Evolutionary conservation across 495 filamentous ascomycete species (phyloP), one percentile per base, ranked within the genome.

Genomic region (Saxophila tyrrhenica): DNA sequence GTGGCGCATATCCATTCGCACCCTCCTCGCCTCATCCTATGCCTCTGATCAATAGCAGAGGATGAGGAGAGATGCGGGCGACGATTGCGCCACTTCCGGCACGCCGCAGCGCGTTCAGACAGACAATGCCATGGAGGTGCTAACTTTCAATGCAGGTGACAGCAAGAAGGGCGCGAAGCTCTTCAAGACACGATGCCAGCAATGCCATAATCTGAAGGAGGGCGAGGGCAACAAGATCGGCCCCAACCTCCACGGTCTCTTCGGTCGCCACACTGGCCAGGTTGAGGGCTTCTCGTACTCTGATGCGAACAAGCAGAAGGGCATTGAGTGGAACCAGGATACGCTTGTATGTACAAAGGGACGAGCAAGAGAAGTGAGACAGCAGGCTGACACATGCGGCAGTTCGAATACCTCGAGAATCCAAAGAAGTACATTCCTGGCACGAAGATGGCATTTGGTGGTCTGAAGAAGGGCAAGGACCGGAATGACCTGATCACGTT

Each of bases 391-490:
- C 45, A 17, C 9, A 3, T 42, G 29, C 13, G n/a, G 29, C 62
- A 87, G 86, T 91, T 88, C 69, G 74, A 81, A 57, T 91, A 91
- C 78, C 83, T 91, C 65, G 86, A 91, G 75, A 91, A 91, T 78
- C 86, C 86, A 62, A 91, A 91, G 78, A 91, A 91, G 73, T 91
- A 82, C 82, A 97, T 99, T 59, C 94, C 92, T 65, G 92, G 92
- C 63, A 99, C 92, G 73, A 99, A 99, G 88, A 99, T 99, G 92
- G 92, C 92, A 67, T 99, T 99, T 72, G 92, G 92, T 76, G 92
- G 92, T 69, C 78, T 99, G 63, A 99, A 99, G 91, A 99, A 99
- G 86, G 81, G 78, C 62, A 96, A 96, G 86, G 92, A 99, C 77
- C 80, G 92, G 72, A 97, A 97, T 74, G 94, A 99, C 75, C 79